Evolutionary conservation across 495 filamentous ascomycete species (phyloP).

Genomic region (Pseudoneurospora amorphoporcata): DNA sequence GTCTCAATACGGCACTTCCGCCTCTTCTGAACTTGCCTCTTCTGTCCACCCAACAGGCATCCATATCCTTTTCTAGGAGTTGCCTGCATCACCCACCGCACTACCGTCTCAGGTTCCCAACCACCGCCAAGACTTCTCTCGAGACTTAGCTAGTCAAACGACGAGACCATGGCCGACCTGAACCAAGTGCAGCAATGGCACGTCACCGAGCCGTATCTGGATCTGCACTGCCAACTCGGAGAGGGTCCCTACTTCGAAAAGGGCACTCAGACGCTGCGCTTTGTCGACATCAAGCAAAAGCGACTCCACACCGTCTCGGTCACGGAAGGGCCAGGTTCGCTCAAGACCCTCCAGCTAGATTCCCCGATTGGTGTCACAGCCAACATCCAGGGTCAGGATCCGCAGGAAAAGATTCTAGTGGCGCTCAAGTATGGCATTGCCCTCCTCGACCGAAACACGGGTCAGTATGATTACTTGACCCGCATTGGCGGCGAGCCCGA

Average conservation of each 20-base stretch:
- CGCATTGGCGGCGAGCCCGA: conserved; percentile 36
- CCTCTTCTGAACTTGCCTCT: background rate
- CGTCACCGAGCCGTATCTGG: conserved; percentile 58
- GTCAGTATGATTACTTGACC: conserved; percentile 39
- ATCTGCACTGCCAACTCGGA: conserved; percentile 61
- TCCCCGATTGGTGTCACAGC: conserved; percentile 69
- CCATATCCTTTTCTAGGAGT: background rate
- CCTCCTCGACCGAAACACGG: conserved; percentile 57
- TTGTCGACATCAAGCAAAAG: conserved; percentile 79
- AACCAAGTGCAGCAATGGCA: conserved; percentile 31
- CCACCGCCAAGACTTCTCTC: background rate
- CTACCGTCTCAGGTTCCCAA: background rate
- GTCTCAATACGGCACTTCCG: background rate
- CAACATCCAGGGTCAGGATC: conserved; percentile 62
- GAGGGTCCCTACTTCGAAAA: conserved; percentile 78
- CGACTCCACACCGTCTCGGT: conserved; percentile 66
- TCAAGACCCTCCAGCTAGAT: conserved; percentile 57
- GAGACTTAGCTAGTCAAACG: background rate
- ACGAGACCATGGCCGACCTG: conserved; percentile 15
- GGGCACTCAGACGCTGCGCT: conserved; percentile 61
- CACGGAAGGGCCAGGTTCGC: conserved; percentile 48
- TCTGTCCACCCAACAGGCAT: background rate
- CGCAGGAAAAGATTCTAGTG: conserved; percentile 55
- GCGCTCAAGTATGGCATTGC: conserved; percentile 77
- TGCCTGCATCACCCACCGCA: background rate